These are phyloP conservation scores for Cryphonectria radicalis DNA, from an alignment of 2,329 filamentous ascomycete species.

Conservation along the genomic window DNA sequence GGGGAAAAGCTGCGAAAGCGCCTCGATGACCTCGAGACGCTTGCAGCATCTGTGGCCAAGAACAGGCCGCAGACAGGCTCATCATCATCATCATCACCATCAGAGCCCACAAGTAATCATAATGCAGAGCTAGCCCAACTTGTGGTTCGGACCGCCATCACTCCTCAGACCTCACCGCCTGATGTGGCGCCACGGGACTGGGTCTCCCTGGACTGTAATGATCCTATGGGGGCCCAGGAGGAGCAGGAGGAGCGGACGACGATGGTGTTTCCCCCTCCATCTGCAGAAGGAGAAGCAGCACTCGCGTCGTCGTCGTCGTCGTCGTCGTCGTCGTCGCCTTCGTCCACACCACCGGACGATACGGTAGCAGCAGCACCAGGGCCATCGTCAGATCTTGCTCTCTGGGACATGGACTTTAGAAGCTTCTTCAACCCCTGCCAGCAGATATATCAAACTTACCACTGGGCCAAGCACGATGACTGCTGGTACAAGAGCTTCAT, in stretches of 20 bases:
- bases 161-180: neutral
- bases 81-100: neutral
- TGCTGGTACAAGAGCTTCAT: conserved; percentile 6
- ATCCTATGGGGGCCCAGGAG: neutral
- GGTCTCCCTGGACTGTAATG: neutral
- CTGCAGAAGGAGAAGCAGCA: neutral
- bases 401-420: conserved; percentile 16
- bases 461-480: neutral
- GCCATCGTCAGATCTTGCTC: neutral
- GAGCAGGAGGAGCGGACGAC: neutral
- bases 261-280: neutral
- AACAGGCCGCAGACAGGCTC: neutral
- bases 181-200: neutral
- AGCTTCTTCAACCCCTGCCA: conserved; percentile 17
- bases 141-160: neutral
- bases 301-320: neutral
- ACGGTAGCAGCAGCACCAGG: neutral
- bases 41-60: conserved; percentile 27
- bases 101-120: neutral
- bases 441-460: neutral
- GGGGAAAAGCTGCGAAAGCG: conserved; percentile 32
- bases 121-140: neutral
- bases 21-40: conserved; percentile 30
- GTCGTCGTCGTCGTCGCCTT: neutral
- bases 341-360: neutral